phyloP scores from a whole-genome alignment of 2,329 filamentous ascomycete genomes.

The Apiospora pterosperma region DNA sequence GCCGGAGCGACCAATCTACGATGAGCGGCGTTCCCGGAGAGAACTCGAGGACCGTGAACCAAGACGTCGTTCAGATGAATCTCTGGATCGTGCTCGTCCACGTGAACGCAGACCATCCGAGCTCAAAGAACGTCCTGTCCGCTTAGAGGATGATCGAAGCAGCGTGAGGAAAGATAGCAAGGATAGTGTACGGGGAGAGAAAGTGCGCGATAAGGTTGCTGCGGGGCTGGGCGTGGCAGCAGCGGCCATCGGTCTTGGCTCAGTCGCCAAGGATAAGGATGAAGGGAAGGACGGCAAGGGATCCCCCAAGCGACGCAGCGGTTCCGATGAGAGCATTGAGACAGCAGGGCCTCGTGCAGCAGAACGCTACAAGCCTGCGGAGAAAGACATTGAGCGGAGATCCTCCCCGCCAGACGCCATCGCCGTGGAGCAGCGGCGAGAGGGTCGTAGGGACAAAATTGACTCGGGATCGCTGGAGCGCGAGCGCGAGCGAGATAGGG shows the following conservation, averaged over 20 bases:
- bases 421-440: constrained; percentile 21
- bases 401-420: constrained; percentile 19
- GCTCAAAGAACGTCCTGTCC: constrained; percentile 15
- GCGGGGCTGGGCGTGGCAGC: constrained; percentile 47
- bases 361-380: constrained; percentile 27
- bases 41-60: constrained; percentile 26
- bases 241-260: constrained; percentile 42
- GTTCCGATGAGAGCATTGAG: constrained; percentile 23
- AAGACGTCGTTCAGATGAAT: constrained; percentile 25
- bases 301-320: constrained; percentile 24
- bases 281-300: constrained; percentile 29
- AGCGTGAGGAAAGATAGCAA: constrained; percentile 22
- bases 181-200: constrained; percentile 30
- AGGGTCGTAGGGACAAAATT: constrained; percentile 8
- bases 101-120: constrained; percentile 18
- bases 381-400: constrained; percentile 21
- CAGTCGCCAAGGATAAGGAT: constrained; percentile 35
- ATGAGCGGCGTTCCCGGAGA: constrained; percentile 40
- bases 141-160: constrained; percentile 18
- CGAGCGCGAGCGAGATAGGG: constrained; percentile 11
- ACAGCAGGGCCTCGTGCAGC: constrained; percentile 15
- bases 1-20: constrained; percentile 29
- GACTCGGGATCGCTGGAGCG: constrained; percentile 15
- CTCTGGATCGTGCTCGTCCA: constrained; percentile 20
- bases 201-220: constrained; percentile 44